Evolutionary conservation across 805 yeast genomes (phyloP).

Genomic region (Candida easanensis): DNA sequence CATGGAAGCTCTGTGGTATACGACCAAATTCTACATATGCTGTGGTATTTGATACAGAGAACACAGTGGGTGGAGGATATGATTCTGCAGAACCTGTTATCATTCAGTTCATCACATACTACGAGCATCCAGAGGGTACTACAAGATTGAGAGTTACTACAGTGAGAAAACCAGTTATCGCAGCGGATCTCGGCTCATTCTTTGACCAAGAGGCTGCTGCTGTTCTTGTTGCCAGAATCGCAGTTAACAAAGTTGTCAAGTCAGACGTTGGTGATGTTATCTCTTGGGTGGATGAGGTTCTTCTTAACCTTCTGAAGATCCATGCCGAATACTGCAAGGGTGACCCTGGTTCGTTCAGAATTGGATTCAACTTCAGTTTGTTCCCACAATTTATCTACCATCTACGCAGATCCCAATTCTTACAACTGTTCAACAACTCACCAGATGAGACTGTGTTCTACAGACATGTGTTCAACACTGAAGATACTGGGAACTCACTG

Average conservation of each 20-base stretch:
- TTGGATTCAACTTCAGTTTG: slow-evolving; percentile 78
- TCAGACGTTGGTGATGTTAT: slow-evolving; percentile 92
- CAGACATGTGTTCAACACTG: slow-evolving; percentile 87
- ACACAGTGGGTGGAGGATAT: slow-evolving; percentile 14
- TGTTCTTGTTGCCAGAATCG: slow-evolving; percentile 86
- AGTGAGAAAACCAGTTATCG: slow-evolving; percentile 41
- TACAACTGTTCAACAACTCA: slow-evolving; percentile 95
- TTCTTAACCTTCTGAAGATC: slow-evolving; percentile 85
- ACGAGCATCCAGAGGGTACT: slow-evolving; percentile 60
- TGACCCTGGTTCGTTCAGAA: slow-evolving; percentile 75
- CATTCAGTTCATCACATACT: slow-evolving; percentile 56
- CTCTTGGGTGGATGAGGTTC: slow-evolving; percentile 91
- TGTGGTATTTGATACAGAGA: slow-evolving; percentile 49
- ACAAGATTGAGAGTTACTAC: slow-evolving; percentile 63
- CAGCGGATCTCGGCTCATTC: slow-evolving; percentile 40
- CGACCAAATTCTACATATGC: slow-evolving; percentile 59
- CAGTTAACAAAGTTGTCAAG: slow-evolving; percentile 75
- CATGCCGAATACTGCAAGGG: slow-evolving; percentile 93
- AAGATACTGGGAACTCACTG: slow-evolving; percentile 88
- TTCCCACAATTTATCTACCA: slow-evolving; percentile 96
- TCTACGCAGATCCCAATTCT: slow-evolving; percentile 91
- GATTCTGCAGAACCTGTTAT: slow-evolving; percentile 24
- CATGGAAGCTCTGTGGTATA: slow-evolving; percentile 58
- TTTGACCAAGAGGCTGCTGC: slow-evolving; percentile 98
- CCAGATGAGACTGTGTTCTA: slow-evolving; percentile 99